A percentile compares a stretch with the other conserved stretches of the same genome.
Conservation (phyloP, 2,329 filamentous ascomycete genomes). For the Iodosphaeria phyllophila region DNA sequence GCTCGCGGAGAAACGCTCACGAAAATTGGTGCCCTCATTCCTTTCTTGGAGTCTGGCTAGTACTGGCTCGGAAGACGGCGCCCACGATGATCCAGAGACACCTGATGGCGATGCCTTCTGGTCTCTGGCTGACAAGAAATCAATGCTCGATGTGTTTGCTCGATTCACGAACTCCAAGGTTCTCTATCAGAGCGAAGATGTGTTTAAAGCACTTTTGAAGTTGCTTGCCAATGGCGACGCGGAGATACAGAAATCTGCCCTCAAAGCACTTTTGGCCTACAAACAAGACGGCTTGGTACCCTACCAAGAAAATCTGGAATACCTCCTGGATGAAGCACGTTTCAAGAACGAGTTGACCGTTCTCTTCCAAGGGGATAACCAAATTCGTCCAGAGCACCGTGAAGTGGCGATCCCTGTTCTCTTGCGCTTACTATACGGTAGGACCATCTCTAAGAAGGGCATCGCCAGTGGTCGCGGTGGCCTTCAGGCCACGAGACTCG, state of each 20-base stretch:
- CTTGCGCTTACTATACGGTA: slow-evolving; percentile 73
- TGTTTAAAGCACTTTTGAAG: slow-evolving; percentile 55
- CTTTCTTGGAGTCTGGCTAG: no score
- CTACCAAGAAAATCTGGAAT: slow-evolving; percentile 73
- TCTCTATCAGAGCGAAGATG: slow-evolving; percentile 58
- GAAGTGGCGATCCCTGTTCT: slow-evolving; percentile 65
- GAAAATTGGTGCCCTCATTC: slow-evolving; percentile 69
- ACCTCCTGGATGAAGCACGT: slow-evolving; percentile 72
- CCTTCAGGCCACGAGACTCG: slow-evolving; percentile 63
- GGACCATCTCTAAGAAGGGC: slow-evolving; percentile 68
- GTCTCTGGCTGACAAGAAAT: slow-evolving; percentile 66
- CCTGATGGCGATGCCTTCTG: slow-evolving; percentile 27
- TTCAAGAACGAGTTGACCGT: slow-evolving; percentile 91
- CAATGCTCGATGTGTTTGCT: slow-evolving; percentile 62
- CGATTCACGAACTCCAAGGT: slow-evolving; percentile 77
- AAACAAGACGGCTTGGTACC: slow-evolving; percentile 57
- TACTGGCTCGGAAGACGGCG: no score
- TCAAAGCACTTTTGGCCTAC: slow-evolving; percentile 80
- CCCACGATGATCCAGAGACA: slow-evolving; percentile 30
- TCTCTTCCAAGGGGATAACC: slow-evolving; percentile 58
- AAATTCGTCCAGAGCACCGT: slow-evolving; percentile 58
- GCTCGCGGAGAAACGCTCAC: slow-evolving; percentile 72
- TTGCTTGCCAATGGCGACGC: slow-evolving; percentile 76
- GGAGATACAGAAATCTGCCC: slow-evolving; percentile 69
- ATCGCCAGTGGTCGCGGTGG: slow-evolving; percentile 60